Conservation (phyloP, 164 flowering plant species). For the Sextonia rubra region DNA sequence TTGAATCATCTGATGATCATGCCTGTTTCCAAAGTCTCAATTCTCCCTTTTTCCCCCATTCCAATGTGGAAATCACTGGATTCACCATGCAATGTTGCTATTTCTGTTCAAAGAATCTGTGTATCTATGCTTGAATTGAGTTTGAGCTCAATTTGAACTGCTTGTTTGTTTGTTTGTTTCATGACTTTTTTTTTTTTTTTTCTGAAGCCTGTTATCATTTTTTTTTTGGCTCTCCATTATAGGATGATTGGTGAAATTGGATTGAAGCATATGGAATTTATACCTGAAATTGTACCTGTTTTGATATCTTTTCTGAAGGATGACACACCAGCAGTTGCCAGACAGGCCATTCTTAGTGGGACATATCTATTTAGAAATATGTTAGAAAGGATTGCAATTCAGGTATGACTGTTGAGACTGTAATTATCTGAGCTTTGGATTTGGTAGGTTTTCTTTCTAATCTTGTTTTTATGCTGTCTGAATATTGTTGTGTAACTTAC, state of each 20-base stretch:
- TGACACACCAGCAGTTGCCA: slow-evolving; percentile 79
- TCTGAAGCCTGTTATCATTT: background rate
- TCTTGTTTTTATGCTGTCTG: background rate
- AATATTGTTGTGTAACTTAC: background rate
- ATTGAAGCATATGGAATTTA: slow-evolving; percentile 44
- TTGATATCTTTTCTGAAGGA: slow-evolving; percentile 54
- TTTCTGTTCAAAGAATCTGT: no score
- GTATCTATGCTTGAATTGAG: background rate
- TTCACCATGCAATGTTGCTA: no score
- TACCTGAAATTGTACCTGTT: slow-evolving; percentile 74
- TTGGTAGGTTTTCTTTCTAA: background rate
- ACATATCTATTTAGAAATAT: slow-evolving; percentile 51
- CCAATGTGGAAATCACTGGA: background rate
- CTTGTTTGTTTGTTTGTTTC: no score
- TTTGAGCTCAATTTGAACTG: background rate
- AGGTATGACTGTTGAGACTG: slow-evolving; percentile 34
- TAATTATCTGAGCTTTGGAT: background rate
- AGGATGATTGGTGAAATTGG: slow-evolving; percentile 90
- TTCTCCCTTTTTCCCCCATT: background rate
- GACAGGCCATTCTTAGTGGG: slow-evolving; percentile 70
- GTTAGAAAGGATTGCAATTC: slow-evolving; percentile 63
- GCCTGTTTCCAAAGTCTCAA: no score
- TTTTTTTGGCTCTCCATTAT: background rate
- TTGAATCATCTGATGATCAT: no score
- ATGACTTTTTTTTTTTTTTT: background rate